Evolutionary conservation across 2,329 filamentous ascomycete genomes (phyloP), one percentile per base, ranked within the genome.

Genomic region (Ophiosphaerella narmari): DNA sequence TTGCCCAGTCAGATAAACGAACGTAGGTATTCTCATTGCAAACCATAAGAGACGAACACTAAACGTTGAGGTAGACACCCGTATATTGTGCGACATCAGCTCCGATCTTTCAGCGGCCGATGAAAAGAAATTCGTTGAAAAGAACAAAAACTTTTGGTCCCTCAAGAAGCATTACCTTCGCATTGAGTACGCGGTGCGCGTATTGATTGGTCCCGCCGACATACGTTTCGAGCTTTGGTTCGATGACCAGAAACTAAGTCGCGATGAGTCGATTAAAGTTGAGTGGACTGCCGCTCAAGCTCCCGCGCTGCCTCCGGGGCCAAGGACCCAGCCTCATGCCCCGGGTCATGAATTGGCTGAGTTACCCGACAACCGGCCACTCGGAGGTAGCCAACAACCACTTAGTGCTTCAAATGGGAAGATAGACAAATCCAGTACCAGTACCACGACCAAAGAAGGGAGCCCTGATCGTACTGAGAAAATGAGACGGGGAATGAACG

Each of bases 171-270:
- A 67, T 46, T 71, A 73, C 46, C 53, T 67, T 40, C 61, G 63
- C 38, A 68, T 75, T 11, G 65, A 72, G 32, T 75, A 71, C 44
- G 52, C 69, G 11, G 60, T 76, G 2, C 61, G 66, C n/a, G 72
- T 75, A 11, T 52, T 73, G 35, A 68, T 75, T 21, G 74, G 72
- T 0, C 71, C 73, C 0, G 74, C 73, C 0, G 73, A 75, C 31
- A 60, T 75, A 6, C 58, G 61, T 3, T 75, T 75, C 46, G 72
- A 74, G 56, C 63, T 75, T 1, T 75, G 72, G 70, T 70, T 70
- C 48, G 59, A 72, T 24, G 65, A 66, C 29, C 63, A 68, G 31
- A 73, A 73, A 45, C 57, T 74, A 4, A 67, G 62, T 36, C 59
- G 60, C 7, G 69, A 72, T 39, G 59, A 71, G 21, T 63, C 67